Percentiles rank a stretch among this genome's conserved stretches.
Evolutionary conservation across 2,329 filamentous ascomycete species (phyloP).

Genomic region (Dactylellina drechsleri): DNA sequence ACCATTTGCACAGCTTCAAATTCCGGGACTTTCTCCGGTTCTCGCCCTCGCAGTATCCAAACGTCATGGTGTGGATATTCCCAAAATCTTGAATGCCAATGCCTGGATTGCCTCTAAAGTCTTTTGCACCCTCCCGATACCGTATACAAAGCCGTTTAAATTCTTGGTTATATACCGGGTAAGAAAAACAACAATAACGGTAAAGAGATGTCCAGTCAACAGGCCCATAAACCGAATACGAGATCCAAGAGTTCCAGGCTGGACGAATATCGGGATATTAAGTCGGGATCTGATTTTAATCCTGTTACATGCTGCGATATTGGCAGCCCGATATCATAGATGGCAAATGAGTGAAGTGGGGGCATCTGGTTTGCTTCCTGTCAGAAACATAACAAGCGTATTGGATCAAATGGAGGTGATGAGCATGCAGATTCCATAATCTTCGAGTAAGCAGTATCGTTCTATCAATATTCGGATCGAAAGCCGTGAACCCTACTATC

Average conservation of each 20-base stretch:
- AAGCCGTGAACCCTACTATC: not conserved
- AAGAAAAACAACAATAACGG: not conserved
- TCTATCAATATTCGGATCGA: not conserved
- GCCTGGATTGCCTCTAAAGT: no score
- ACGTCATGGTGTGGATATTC: no score
- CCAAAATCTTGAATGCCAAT: no score
- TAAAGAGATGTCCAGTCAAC: not conserved
- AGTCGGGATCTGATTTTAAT: not conserved
- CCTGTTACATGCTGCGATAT: not conserved
- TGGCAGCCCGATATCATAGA: not conserved
- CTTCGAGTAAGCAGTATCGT: not conserved
- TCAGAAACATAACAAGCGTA: no score
- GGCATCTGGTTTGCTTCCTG: no score
- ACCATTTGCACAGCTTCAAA: no score
- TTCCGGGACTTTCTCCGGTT: no score
- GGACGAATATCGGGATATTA: not conserved
- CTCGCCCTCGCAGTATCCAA: no score
- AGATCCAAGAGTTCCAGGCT: not conserved
- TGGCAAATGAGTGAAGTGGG: not conserved
- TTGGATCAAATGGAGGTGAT: no score
- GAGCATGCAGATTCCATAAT: not conserved
- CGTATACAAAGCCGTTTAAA: conserved; percentile 2
- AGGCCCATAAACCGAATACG: not conserved
- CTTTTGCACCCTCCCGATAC: conserved; percentile 29
- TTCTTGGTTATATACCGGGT: not conserved